Percentiles rank a stretch among this genome's conserved stretches.
Evolutionary conservation across 495 filamentous ascomycete species (phyloP).

Genomic region (Tuber magnatum): DNA sequence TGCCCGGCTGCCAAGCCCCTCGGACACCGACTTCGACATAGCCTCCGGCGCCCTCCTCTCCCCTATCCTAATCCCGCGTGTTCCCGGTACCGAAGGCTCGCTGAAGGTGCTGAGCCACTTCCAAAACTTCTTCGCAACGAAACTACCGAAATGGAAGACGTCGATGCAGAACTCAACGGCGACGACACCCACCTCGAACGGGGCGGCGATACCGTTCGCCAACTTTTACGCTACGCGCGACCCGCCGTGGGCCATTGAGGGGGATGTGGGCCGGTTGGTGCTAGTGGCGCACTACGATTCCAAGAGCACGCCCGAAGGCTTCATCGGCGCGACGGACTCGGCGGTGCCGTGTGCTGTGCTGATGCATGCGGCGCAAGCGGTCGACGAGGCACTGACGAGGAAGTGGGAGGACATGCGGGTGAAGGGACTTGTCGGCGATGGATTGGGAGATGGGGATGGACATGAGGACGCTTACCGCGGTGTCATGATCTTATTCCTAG

Average conservation of each 20-base stretch:
- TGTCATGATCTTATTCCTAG: slow-evolving; percentile 80
- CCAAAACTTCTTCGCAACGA: slow-evolving; percentile 62
- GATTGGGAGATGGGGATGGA: slow-evolving; percentile 53
- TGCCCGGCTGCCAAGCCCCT: slow-evolving; percentile 54
- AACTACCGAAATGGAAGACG: slow-evolving; percentile 71
- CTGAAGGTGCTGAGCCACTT: slow-evolving; percentile 71
- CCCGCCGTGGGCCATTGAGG: slow-evolving; percentile 67
- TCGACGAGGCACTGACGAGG: slow-evolving; percentile 69
- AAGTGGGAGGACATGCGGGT: slow-evolving; percentile 70
- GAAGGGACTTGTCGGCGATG: slow-evolving; percentile 48
- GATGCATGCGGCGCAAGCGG: slow-evolving; percentile 70
- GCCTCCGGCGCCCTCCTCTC: slow-evolving; percentile 63
- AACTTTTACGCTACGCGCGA: slow-evolving; percentile 87
- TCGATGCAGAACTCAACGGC: slow-evolving; percentile 80
- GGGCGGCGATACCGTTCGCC: slow-evolving; percentile 65
- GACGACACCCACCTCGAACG: slow-evolving; percentile 64
- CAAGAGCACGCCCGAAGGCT: slow-evolving; percentile 71
- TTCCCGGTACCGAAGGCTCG: slow-evolving; percentile 78
- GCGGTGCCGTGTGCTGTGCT: slow-evolving; percentile 90
- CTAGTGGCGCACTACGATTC: slow-evolving; percentile 94
- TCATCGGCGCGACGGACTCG: slow-evolving; percentile 90
- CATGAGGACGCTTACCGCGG: slow-evolving; percentile 48
- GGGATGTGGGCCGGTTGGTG: slow-evolving; percentile 71
- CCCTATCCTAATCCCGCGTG: slow-evolving; percentile 82
- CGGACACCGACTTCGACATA: slow-evolving; percentile 73